These are phyloP conservation scores for Lentinula guzmanii DNA, from an alignment of 768 basidiomycete species.

Conservation along the genomic window DNA sequence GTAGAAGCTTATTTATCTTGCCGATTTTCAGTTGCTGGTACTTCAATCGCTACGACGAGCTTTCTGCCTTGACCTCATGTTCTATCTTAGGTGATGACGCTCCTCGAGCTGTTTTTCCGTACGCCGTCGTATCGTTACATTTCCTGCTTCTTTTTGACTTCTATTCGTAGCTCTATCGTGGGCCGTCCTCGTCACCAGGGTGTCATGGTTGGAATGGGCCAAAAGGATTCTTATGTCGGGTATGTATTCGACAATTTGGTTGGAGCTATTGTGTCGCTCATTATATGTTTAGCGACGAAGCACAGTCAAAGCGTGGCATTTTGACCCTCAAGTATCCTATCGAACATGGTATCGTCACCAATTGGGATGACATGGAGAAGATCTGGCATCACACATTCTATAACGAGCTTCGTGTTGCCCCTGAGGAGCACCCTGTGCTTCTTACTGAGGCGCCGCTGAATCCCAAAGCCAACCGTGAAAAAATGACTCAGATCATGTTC, in stretches of 20 bases:
- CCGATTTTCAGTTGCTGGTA: conserved; percentile 31
- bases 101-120: conserved; percentile 73
- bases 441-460: conserved; percentile 91
- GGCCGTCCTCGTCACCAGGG: conserved; percentile 70
- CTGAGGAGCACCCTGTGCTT: conserved; percentile 89
- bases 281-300: conserved; percentile 49
- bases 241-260: conserved; percentile 19
- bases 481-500: conserved; percentile 97
- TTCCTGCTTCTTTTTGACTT: not conserved
- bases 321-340: conserved; percentile 66
- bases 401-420: conserved; percentile 91
- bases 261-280: not conserved
- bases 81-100: conserved; percentile 54
- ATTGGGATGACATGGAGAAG: conserved; percentile 78
- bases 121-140: conserved; percentile 17
- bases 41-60: conserved; percentile 7
- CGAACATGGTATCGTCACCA: conserved; percentile 68
- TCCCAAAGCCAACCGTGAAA: conserved; percentile 89
- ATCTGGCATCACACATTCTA: conserved; percentile 77
- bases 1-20: conserved; percentile 7
- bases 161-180: conserved; percentile 49
- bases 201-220: conserved; percentile 76
- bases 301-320: conserved; percentile 71
- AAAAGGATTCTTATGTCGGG: conserved; percentile 76
- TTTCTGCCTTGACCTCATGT: not conserved